Evolutionary conservation across 2,329 filamentous ascomycete species (phyloP).

Genomic region (Leptoxyphium fumago): DNA sequence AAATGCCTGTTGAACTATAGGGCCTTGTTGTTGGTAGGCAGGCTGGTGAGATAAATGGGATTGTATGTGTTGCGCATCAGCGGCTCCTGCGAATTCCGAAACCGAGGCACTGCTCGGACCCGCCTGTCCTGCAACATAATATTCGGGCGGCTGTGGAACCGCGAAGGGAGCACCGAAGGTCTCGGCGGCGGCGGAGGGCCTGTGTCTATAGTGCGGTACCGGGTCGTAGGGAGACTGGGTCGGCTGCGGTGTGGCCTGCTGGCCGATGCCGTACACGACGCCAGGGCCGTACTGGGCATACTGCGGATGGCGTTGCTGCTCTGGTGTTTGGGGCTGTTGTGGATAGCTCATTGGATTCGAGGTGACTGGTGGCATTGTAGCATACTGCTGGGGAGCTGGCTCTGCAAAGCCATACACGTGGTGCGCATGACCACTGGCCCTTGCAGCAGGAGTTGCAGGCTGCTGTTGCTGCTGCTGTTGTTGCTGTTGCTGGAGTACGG

Average conservation of each 20-base stretch:
- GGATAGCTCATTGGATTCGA: slow-evolving; percentile 41
- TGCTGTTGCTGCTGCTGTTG: slow-evolving; percentile 21
- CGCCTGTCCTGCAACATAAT: slow-evolving; percentile 51
- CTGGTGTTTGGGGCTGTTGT: slow-evolving; percentile 27
- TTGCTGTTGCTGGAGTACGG: slow-evolving; percentile 6
- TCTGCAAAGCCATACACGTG: slow-evolving; percentile 38
- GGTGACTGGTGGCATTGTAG: slow-evolving; percentile 40
- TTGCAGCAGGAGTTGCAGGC: slow-evolving; percentile 26
- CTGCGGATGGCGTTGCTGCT: slow-evolving; percentile 40
- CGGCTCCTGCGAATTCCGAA: slow-evolving; percentile 42
- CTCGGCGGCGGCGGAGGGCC: slow-evolving; percentile 64
- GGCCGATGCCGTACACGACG: slow-evolving; percentile 68
- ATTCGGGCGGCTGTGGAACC: slow-evolving; percentile 49
- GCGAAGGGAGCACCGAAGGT: slow-evolving; percentile 56
- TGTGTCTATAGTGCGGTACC: slow-evolving; percentile 58
- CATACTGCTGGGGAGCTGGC: slow-evolving; percentile 32
- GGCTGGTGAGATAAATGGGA: slow-evolving; percentile 42
- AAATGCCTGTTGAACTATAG: slow-evolving; percentile 37
- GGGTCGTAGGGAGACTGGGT: slow-evolving; percentile 56
- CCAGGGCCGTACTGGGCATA: slow-evolving; percentile 45
- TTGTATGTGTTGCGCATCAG: slow-evolving; percentile 46
- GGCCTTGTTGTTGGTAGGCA: slow-evolving; percentile 47
- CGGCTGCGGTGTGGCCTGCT: slow-evolving; percentile 39
- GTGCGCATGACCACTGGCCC: slow-evolving; percentile 23
- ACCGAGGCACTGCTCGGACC: slow-evolving; percentile 44